phyloP scores from a whole-genome alignment of 129 eudicot species.

The Scalesia atractyloides region DNA sequence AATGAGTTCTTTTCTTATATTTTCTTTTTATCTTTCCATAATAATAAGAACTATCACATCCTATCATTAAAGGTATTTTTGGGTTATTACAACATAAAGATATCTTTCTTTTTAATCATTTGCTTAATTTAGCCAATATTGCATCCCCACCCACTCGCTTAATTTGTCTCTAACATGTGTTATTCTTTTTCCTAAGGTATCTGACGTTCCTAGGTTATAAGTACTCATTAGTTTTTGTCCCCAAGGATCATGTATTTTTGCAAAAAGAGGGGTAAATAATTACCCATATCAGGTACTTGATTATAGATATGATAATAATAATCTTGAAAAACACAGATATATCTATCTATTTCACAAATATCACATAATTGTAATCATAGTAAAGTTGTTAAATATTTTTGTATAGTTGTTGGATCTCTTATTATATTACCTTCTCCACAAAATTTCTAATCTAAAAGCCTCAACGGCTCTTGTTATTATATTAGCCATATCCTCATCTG shows the following conservation, averaged over 20 bases:
- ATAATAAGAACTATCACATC: background rate
- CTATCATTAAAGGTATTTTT: background rate
- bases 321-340: no score
- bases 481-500: no score
- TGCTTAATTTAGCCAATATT: background rate
- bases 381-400: no score
- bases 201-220: background rate
- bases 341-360: no score
- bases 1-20: background rate
- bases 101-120: background rate
- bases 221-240: background rate
- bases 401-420: no score
- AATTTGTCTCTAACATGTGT: background rate
- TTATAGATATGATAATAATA: background rate
- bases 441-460: no score
- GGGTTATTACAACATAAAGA: background rate
- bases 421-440: no score
- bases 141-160: conserved; percentile 9
- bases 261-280: background rate
- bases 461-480: no score
- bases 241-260: background rate
- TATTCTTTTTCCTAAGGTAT: conserved; percentile 1
- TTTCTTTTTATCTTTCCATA: conserved; percentile 1
- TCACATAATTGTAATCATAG: no score
- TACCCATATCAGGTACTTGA: background rate